Conservation (phyloP, 2,329 filamentous ascomycete genomes). For the Ophiostoma himal-ulmi region DNA sequence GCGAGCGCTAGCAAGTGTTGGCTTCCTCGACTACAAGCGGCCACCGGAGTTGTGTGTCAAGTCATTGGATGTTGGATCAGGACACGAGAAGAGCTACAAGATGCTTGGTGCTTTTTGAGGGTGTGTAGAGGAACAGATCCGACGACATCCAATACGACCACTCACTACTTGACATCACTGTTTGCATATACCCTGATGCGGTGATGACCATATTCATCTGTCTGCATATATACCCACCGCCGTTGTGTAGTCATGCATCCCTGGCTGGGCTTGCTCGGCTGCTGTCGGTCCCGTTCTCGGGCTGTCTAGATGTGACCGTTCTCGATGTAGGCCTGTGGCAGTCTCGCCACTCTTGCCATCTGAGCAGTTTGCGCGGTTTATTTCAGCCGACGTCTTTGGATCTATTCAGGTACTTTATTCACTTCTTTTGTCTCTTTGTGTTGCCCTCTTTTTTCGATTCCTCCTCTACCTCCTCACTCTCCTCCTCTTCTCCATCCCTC, state of each 20-base stretch:
- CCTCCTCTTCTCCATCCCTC: neutral
- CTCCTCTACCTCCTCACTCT: neutral
- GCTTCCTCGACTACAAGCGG: neutral
- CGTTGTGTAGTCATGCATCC: neutral
- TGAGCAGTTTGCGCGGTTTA: neutral
- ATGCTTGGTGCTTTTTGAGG: neutral
- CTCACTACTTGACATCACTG: neutral
- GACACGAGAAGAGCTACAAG: neutral
- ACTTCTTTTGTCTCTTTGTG: neutral
- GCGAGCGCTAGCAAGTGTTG: neutral
- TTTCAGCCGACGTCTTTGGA: neutral
- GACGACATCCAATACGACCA: neutral
- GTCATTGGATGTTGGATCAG: neutral
- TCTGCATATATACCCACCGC: neutral
- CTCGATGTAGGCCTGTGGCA: neutral
- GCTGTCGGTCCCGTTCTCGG: neutral
- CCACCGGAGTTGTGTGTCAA: neutral
- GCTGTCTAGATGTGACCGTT: neutral
- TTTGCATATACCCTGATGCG: slow-evolving; percentile 9
- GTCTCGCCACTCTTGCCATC: neutral
- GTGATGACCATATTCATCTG: neutral
- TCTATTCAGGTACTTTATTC: neutral
- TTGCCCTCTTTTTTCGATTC: neutral
- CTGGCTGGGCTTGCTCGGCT: neutral
- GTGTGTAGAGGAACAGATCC: neutral